These are phyloP conservation scores for Xylariaceae sp. DNA, from an alignment of 2,329 filamentous ascomycete species.

Conservation along the genomic window DNA sequence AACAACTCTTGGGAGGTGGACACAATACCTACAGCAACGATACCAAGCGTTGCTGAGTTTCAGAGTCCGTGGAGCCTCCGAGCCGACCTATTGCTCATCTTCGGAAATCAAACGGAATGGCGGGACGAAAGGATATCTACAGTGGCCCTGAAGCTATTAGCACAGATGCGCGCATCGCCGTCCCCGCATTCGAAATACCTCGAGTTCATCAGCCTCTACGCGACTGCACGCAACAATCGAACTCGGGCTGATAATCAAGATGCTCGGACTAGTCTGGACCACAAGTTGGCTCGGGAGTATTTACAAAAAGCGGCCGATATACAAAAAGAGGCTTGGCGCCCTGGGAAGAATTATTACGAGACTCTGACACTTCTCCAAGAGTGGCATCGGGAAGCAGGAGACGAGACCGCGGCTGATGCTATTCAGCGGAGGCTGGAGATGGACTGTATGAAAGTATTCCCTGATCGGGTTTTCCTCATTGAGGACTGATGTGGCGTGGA, in stretches of 20 bases:
- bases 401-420: slow-evolving; percentile 15
- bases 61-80: slow-evolving; percentile 19
- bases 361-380: slow-evolving; percentile 19
- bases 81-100: slow-evolving; percentile 22
- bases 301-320: slow-evolving; percentile 17
- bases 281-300: slow-evolving; percentile 19
- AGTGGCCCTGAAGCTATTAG: slow-evolving; percentile 18
- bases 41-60: slow-evolving; percentile 14
- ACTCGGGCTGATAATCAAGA: slow-evolving; percentile 11
- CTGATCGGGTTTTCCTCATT: background rate
- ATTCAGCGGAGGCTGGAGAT: slow-evolving; percentile 15
- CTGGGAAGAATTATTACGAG: slow-evolving; percentile 24
- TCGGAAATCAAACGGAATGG: slow-evolving; percentile 21
- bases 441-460: slow-evolving; percentile 17
- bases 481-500: no score
- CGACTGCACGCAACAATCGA: slow-evolving; percentile 16
- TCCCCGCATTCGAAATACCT: slow-evolving; percentile 16
- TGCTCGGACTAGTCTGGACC: slow-evolving; percentile 10
- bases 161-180: slow-evolving; percentile 12
- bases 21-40: slow-evolving; percentile 18
- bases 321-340: slow-evolving; percentile 18
- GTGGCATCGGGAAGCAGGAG: slow-evolving; percentile 21
- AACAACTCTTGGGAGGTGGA: slow-evolving; percentile 21
- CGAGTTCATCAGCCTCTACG: slow-evolving; percentile 22
- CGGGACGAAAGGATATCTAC: slow-evolving; percentile 18